Percentiles rank a stretch among this genome's conserved stretches.
These are phyloP conservation scores for Metschnikowia baotianmanensis DNA, from an alignment of 805 yeast species.

Conservation along the genomic window DNA sequence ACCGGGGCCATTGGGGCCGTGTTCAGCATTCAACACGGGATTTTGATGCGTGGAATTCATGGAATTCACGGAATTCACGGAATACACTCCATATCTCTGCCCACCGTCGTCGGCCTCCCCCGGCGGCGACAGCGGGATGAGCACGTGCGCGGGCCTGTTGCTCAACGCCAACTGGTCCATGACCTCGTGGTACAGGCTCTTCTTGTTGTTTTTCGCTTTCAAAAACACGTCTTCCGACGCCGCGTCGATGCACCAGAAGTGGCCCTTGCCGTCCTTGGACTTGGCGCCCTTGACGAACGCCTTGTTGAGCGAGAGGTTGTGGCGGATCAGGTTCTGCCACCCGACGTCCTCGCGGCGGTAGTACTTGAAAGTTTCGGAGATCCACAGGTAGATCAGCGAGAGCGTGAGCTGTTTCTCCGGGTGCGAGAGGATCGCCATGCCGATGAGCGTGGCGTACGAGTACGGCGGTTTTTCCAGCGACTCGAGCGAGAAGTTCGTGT, in stretches of 20 bases:
- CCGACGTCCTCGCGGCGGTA: conserved; percentile 86
- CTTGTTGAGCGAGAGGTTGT: conserved; percentile 86
- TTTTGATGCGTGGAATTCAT: no score
- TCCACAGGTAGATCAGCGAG: conserved; percentile 87
- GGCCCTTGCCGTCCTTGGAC: conserved; percentile 88
- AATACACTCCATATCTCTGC: conserved; percentile 1
- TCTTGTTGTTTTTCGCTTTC: conserved; percentile 54
- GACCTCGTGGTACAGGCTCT: conserved; percentile 41
- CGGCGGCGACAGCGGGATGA: conserved; percentile 19
- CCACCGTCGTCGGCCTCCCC: conserved; percentile 13
- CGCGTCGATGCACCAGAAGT: conserved; percentile 87
- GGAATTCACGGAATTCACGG: no score
- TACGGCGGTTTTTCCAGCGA: conserved; percentile 83
- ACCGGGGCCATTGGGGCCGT: no score
- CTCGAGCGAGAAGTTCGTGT: conserved; percentile 41
- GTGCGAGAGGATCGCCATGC: conserved; percentile 88
- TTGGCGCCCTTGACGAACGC: conserved; percentile 90
- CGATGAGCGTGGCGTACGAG: conserved; percentile 90
- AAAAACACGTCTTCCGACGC: conserved; percentile 81
- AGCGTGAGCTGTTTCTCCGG: conserved; percentile 45
- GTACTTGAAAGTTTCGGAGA: conserved; percentile 76
- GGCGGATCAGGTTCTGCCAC: conserved; percentile 97
- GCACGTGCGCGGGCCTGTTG: conserved; percentile 3
- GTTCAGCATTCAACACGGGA: no score
- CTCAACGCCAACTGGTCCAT: conserved; percentile 37